Conservation (phyloP, 345 rosid genomes). For the Carallia brachiata region DNA sequence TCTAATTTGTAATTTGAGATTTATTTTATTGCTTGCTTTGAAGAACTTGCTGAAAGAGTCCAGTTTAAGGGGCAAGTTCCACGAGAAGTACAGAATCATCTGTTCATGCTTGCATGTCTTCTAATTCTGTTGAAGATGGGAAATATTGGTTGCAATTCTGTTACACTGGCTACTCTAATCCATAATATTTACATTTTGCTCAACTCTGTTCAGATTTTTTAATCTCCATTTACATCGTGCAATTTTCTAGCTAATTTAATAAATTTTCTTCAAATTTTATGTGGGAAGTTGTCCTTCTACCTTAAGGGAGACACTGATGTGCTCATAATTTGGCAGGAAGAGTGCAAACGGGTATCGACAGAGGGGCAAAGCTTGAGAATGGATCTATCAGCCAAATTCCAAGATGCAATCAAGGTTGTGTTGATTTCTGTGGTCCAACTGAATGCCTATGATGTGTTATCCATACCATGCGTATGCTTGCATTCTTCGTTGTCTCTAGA, state of each 20-base stretch:
- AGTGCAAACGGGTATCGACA: conserved; percentile 83
- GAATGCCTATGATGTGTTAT: neutral
- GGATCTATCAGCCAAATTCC: conserved; percentile 83
- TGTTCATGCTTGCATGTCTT: too few relatives aligned
- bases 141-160: too few relatives aligned
- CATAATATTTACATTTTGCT: too few relatives aligned
- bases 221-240: too few relatives aligned
- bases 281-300: neutral
- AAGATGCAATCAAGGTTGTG: conserved; percentile 86
- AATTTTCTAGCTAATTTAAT: neutral
- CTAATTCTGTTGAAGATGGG: too few relatives aligned
- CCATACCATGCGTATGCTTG: neutral
- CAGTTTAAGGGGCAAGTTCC: too few relatives aligned
- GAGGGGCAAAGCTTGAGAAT: conserved; percentile 87
- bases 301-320: conserved; percentile 11
- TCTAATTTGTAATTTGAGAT: too few relatives aligned
- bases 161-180: too few relatives aligned
- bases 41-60: too few relatives aligned
- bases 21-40: too few relatives aligned
- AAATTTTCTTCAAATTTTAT: neutral
- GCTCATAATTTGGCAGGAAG: conserved; percentile 55
- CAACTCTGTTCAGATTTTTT: too few relatives aligned
- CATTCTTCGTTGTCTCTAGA: conserved; percentile 3
- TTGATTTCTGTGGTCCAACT: conserved; percentile 3
- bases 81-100: too few relatives aligned